phyloP scores from a whole-genome alignment of 2,329 filamentous ascomycete species.

The Neophaeococcomyces mojaviensis region DNA sequence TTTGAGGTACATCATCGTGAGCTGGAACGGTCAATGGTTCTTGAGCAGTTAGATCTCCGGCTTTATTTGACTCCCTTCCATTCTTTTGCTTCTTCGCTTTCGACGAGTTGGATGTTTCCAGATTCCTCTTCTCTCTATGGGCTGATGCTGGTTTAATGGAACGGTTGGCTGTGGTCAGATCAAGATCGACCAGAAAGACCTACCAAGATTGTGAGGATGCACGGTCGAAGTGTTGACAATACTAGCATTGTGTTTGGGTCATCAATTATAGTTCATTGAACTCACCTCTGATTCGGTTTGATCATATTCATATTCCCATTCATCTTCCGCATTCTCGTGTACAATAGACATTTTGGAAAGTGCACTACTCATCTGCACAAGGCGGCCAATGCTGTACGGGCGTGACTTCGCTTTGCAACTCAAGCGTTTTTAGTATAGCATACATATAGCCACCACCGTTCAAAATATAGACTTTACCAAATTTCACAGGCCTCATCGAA shows the following conservation, averaged over 20 bases:
- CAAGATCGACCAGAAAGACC: conserved; percentile 54
- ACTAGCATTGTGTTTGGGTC: conserved; percentile 5
- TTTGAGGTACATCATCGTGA: conserved; percentile 12
- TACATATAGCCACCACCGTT: no score
- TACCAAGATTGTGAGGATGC: conserved; percentile 24
- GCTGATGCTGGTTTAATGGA: conserved; percentile 24
- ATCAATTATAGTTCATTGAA: background rate
- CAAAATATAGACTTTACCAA: no score
- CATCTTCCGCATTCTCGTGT: conserved; percentile 12
- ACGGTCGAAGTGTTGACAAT: conserved; percentile 9
- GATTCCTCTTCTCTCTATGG: conserved; percentile 1
- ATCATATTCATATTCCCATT: conserved; percentile 56
- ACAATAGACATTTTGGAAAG: background rate
- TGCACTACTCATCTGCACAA: background rate
- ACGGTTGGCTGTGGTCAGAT: conserved; percentile 44
- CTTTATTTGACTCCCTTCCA: background rate
- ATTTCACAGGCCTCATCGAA: no score
- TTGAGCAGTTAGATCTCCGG: background rate
- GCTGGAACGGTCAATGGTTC: conserved; percentile 6
- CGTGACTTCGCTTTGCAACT: background rate
- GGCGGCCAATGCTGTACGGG: no score
- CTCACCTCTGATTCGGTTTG: conserved; percentile 45
- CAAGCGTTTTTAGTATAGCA: no score
- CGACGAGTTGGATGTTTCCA: background rate
- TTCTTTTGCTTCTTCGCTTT: conserved; percentile 11